A percentile compares a stretch with the other conserved stretches of the same genome.
phyloP scores from a whole-genome alignment of 345 rosid species.

The Salix purpurea region DNA sequence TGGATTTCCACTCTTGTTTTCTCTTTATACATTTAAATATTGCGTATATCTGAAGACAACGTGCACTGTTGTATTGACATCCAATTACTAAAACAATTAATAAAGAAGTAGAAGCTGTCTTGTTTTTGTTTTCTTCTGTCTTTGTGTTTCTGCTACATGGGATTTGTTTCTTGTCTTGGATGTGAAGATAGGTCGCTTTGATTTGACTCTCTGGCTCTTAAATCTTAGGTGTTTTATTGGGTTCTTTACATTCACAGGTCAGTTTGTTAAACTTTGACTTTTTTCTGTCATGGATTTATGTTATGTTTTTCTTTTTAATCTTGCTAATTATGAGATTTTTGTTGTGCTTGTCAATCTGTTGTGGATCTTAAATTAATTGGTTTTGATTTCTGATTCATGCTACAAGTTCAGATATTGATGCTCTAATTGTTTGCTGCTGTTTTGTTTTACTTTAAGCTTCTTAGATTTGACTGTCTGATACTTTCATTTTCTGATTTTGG shows the following conservation, averaged over 20 bases:
- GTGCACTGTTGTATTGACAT: slow-evolving; percentile 28
- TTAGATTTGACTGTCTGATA: neutral
- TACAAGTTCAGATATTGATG: too few relatives aligned
- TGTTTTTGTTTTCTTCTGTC: slow-evolving; percentile 6
- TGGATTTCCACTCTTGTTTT: slow-evolving; percentile 14
- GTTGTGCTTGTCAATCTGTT: neutral
- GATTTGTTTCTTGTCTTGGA: slow-evolving; percentile 16
- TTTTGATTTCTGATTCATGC: neutral
- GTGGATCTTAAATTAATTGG: neutral
- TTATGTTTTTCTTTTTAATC: neutral
- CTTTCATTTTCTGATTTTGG: neutral
- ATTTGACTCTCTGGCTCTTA: slow-evolving; percentile 16
- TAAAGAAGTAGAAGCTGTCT: neutral
- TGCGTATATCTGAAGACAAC: slow-evolving; percentile 26
- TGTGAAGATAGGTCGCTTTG: slow-evolving; percentile 16
- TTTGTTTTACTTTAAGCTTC: neutral
- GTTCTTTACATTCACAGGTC: slow-evolving; percentile 18
- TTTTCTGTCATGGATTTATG: neutral
- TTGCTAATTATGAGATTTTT: neutral
- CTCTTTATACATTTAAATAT: neutral
- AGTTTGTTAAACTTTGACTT: neutral
- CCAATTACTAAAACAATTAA: neutral
- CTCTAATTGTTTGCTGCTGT: neutral
- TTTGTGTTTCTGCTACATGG: slow-evolving; percentile 11
- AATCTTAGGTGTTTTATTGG: slow-evolving; percentile 6